Evolutionary conservation across 2,329 filamentous ascomycete species (phyloP).

Genomic region (Corinectria fuckeliana): DNA sequence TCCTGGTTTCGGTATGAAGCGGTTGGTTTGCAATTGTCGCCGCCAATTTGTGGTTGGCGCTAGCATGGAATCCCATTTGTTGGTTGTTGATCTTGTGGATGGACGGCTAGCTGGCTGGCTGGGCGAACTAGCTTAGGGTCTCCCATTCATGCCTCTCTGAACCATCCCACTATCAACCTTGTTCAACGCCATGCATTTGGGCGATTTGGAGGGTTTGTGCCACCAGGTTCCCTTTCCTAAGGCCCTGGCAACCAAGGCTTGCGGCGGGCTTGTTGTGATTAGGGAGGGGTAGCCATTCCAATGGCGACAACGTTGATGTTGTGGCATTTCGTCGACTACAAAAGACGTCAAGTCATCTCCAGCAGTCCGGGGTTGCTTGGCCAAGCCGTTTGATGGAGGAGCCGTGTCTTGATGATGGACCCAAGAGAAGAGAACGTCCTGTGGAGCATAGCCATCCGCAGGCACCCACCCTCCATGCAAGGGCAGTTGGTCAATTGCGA

Average conservation of each 20-base stretch:
- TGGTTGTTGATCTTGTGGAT: not conserved
- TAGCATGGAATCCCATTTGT: not conserved
- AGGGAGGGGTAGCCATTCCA: slow-evolving; percentile 4
- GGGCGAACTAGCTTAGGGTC: not conserved
- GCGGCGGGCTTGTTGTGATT: slow-evolving; percentile 1
- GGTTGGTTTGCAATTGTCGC: not conserved
- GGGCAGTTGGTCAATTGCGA: slow-evolving; percentile 6
- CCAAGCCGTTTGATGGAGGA: slow-evolving; percentile 8
- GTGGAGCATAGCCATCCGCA: slow-evolving; percentile 1
- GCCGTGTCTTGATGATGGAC: not conserved
- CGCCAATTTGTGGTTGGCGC: not conserved
- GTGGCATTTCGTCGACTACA: not conserved
- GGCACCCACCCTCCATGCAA: slow-evolving; percentile 2
- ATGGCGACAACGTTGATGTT: not conserved
- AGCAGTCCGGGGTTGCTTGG: slow-evolving; percentile 2
- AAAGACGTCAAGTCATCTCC: not conserved
- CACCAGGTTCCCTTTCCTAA: slow-evolving; percentile 11
- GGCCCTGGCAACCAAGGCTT: slow-evolving; percentile 14
- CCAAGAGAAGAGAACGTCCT: not conserved
- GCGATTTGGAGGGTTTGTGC: slow-evolving; percentile 9
- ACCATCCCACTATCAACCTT: slow-evolving; percentile 13
- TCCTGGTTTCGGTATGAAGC: not conserved
- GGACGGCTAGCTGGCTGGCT: not conserved
- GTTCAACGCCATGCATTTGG: slow-evolving; percentile 18
- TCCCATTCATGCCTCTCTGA: slow-evolving; percentile 18